A percentile compares a stretch with the other conserved stretches of the same genome.
These are phyloP conservation scores for Pseudogymnoascus destructans DNA, from an alignment of 2,329 filamentous ascomycete genomes.

Conservation along the genomic window DNA sequence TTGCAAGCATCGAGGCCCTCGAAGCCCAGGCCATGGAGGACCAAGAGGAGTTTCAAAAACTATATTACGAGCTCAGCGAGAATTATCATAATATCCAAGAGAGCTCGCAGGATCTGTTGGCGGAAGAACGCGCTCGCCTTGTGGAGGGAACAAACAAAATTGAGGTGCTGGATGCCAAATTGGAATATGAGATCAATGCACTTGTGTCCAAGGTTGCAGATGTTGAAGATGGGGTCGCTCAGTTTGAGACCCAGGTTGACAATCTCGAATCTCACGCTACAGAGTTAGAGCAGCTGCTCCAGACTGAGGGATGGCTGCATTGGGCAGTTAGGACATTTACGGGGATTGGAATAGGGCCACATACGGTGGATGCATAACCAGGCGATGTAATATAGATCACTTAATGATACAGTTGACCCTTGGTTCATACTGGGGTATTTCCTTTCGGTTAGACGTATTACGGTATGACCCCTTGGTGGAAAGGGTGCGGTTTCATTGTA, in stretches of 20 bases:
- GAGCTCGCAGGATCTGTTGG: slow-evolving; percentile 54
- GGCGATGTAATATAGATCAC: neutral
- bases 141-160: slow-evolving; percentile 64
- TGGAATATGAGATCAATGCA: slow-evolving; percentile 82
- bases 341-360: slow-evolving; percentile 24
- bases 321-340: slow-evolving; percentile 25
- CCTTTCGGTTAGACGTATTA: neutral
- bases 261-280: slow-evolving; percentile 54
- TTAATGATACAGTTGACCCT: neutral
- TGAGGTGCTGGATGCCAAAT: slow-evolving; percentile 66
- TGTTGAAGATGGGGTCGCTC: slow-evolving; percentile 67
- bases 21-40: slow-evolving; percentile 50
- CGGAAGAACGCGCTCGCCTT: slow-evolving; percentile 54
- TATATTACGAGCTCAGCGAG: slow-evolving; percentile 60
- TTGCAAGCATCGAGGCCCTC: slow-evolving; percentile 43
- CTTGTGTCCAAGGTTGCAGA: slow-evolving; percentile 73
- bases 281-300: slow-evolving; percentile 38
- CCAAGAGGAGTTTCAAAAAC: slow-evolving; percentile 47
- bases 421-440: neutral
- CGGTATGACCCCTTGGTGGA: neutral
- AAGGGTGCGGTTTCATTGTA: neutral
- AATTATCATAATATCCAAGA: slow-evolving; percentile 56
- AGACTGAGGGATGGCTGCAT: slow-evolving; percentile 25
- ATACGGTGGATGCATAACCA: neutral
- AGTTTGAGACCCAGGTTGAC: slow-evolving; percentile 67